Conservation (phyloP, 1,139 yeast genomes). For the Geotrichum klebahnii region DNA sequence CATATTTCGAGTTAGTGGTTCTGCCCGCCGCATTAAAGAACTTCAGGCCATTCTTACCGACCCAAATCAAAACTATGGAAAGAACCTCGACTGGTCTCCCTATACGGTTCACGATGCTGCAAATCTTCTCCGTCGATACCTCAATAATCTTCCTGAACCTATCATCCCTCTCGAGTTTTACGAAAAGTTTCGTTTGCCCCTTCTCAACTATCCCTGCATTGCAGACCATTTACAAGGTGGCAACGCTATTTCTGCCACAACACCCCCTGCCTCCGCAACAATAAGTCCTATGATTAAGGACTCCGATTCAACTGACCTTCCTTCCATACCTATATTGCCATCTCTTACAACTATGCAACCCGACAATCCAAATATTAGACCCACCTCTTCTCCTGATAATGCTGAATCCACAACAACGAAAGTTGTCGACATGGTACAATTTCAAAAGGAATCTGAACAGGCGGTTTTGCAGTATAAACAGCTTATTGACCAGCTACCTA, state of each 20-base stretch:
- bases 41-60: conserved; percentile 76
- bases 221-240: conserved; percentile 52
- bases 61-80: conserved; percentile 79
- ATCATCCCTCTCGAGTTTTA: conserved; percentile 75
- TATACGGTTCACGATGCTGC: conserved; percentile 97
- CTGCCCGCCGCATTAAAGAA: conserved; percentile 84
- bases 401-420: background rate
- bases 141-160: conserved; percentile 90
- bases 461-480: conserved; percentile 68
- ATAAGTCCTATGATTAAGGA: conserved; percentile 19
- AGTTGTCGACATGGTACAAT: background rate
- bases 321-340: background rate
- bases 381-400: background rate
- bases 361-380: background rate
- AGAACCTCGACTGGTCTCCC: conserved; percentile 83
- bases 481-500: conserved; percentile 64
- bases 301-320: conserved; percentile 1
- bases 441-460: conserved; percentile 51
- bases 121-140: conserved; percentile 74
- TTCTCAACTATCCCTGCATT: conserved; percentile 56
- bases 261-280: conserved; percentile 21
- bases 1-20: conserved; percentile 89
- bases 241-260: conserved; percentile 24
- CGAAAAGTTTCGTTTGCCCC: conserved; percentile 75
- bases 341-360: background rate